Conservation (phyloP, 139 green algal genomes). For the Haematococcus sp. region DNA sequence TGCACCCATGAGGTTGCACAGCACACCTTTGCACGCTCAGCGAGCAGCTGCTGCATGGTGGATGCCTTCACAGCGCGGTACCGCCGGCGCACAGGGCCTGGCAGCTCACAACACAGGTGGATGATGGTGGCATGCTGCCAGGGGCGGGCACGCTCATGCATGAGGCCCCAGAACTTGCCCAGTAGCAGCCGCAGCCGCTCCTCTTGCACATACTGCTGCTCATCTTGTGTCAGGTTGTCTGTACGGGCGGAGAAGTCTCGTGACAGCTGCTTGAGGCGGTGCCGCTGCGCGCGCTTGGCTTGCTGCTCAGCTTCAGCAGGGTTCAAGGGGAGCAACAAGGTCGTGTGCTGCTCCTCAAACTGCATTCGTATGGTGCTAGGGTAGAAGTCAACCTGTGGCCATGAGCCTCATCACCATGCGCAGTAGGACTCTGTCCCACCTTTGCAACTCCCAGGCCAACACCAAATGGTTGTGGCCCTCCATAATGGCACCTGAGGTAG, state of each 20-base stretch:
- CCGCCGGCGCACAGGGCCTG: neutral
- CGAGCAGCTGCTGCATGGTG: slow-evolving; percentile 23
- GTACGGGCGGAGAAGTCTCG: neutral
- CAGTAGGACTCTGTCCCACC: neutral
- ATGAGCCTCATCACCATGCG: neutral
- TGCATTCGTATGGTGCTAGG: neutral
- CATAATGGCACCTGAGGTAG: neutral
- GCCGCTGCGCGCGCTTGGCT: neutral
- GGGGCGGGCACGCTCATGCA: slow-evolving; percentile 39
- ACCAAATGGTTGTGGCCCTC: slow-evolving; percentile 3
- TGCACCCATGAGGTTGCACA: no score
- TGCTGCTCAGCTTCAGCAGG: neutral
- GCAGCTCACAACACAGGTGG: slow-evolving; percentile 28
- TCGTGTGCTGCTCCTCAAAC: neutral
- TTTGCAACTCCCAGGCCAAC: neutral
- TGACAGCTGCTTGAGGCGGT: slow-evolving; percentile 1
- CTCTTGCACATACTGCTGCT: slow-evolving; percentile 10
- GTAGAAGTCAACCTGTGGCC: neutral
- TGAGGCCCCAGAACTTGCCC: slow-evolving; percentile 39
- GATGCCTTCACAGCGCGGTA: slow-evolving; percentile 20
- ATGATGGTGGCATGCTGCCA: slow-evolving; percentile 33
- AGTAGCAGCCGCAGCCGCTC: slow-evolving; percentile 10
- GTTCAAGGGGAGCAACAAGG: neutral
- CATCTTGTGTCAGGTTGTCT: neutral
- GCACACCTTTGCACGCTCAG: slow-evolving; percentile 10